These are phyloP conservation scores for Mitragyna speciosa DNA, from an alignment of 257 asterid species.

Conservation along the genomic window DNA sequence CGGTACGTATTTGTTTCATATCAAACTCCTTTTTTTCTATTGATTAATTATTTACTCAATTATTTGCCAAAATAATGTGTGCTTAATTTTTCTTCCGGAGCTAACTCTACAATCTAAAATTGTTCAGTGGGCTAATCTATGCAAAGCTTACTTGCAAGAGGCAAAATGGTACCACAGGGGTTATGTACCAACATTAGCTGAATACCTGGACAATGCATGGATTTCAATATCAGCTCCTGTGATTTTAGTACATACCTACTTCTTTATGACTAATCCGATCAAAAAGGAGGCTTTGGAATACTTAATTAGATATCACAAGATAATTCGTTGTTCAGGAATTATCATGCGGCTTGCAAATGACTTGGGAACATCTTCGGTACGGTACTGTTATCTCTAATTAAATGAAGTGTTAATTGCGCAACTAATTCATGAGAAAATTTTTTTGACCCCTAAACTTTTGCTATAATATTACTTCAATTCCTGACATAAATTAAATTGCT, in stretches of 20 bases:
- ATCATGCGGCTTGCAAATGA: constrained; percentile 45
- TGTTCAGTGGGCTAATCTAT: constrained; percentile 20
- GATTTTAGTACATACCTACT: constrained; percentile 31
- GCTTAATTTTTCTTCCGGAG: no score
- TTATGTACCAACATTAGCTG: constrained; percentile 5
- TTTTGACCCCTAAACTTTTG: no score
- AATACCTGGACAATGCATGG: constrained; percentile 32
- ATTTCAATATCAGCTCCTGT: constrained; percentile 39
- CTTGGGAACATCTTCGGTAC: constrained; percentile 43
- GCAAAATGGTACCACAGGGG: constrained; percentile 11
- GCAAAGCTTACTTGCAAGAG: constrained; percentile 7
- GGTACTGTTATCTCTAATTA: no score
- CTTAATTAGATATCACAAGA: constrained; percentile 18
- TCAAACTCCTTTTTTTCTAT: neutral
- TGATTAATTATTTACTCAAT: neutral
- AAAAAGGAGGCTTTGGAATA: constrained; percentile 17
- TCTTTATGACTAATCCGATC: constrained; percentile 30
- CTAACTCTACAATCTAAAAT: neutral
- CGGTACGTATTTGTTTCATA: neutral
- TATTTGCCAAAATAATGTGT: no score
- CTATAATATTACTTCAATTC: no score
- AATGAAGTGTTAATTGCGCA: no score
- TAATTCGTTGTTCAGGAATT: constrained; percentile 30
- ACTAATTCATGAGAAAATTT: no score
- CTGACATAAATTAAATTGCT: no score